Evolutionary conservation across 306 rosid genomes (phyloP).

Genomic region (Fragaria vesca): DNA sequence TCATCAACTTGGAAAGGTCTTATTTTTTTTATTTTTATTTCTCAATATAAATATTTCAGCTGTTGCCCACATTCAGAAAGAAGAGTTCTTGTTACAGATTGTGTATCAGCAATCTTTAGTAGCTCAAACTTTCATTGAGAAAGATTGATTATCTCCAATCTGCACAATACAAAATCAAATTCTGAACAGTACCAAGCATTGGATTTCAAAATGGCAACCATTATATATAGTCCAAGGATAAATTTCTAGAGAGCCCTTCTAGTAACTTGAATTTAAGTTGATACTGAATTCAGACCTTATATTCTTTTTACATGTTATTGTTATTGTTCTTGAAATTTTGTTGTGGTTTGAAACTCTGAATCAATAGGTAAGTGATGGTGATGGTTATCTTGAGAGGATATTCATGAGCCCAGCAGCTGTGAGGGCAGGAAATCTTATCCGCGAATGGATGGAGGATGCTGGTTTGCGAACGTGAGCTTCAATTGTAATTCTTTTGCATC

Average conservation of each 20-base stretch:
- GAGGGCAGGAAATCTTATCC: conserved; percentile 59
- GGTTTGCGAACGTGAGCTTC: conserved; percentile 91
- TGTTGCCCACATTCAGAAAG: background rate
- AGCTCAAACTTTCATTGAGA: background rate
- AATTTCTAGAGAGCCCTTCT: too few relatives aligned
- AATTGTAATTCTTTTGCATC: conserved; percentile 22
- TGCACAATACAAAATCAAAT: background rate
- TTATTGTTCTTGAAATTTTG: conserved; percentile 20
- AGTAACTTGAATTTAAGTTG: background rate
- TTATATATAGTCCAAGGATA: too few relatives aligned
- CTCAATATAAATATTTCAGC: background rate
- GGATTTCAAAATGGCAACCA: background rate
- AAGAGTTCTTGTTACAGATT: too few relatives aligned
- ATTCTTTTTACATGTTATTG: conserved; percentile 8
- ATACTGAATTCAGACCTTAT: background rate
- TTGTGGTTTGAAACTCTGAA: conserved; percentile 30
- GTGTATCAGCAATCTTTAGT: too few relatives aligned
- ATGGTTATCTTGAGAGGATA: conserved; percentile 84
- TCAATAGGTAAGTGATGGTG: conserved; percentile 73
- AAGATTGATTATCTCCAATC: background rate
- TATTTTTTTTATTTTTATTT: background rate
- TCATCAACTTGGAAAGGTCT: conserved; percentile 74
- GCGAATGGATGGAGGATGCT: conserved; percentile 92
- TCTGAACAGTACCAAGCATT: background rate
- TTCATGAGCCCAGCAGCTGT: conserved; percentile 84